A percentile compares a stretch with the other conserved stretches of the same genome.
These are phyloP conservation scores for Mucor sp. DNA, from an alignment of 371 early-diverging fungal species.

Conservation along the genomic window DNA sequence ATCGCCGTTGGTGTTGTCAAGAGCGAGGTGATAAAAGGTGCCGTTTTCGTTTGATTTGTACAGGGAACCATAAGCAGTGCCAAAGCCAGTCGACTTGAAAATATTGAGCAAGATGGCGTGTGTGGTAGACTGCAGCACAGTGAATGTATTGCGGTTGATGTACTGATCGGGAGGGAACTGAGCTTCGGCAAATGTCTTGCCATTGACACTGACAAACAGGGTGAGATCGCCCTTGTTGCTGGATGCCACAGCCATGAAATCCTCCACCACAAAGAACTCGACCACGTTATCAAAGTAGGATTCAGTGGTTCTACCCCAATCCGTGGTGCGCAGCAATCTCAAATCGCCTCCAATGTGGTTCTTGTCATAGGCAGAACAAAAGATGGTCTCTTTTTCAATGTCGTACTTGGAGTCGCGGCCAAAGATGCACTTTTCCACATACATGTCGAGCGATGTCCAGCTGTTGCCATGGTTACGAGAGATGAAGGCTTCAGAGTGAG, in stretches of 20 bases:
- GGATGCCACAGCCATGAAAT: conserved; percentile 74
- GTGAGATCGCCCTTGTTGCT: conserved; percentile 52
- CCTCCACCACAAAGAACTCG: conserved; percentile 66
- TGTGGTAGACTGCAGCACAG: conserved; percentile 77
- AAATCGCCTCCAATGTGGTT: conserved; percentile 56
- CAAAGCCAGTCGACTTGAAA: conserved; percentile 52
- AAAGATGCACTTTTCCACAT: conserved; percentile 88
- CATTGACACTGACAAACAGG: conserved; percentile 76
- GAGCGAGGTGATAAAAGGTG: conserved; percentile 69
- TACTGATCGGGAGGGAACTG: conserved; percentile 75
- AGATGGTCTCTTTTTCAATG: conserved; percentile 67
- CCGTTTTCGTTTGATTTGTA: conserved; percentile 87
- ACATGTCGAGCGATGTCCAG: conserved; percentile 80
- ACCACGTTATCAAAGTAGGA: conserved; percentile 54
- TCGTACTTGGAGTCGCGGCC: conserved; percentile 68
- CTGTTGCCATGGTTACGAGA: conserved; percentile 71
- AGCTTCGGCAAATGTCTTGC: conserved; percentile 68
- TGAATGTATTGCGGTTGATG: conserved; percentile 61
- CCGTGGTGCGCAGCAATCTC: conserved; percentile 57
- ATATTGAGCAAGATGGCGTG: conserved; percentile 77
- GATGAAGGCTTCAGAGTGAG: conserved; percentile 69
- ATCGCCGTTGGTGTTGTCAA: conserved; percentile 82
- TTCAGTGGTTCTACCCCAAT: conserved; percentile 37
- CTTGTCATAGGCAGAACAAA: conserved; percentile 69
- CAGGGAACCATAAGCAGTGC: conserved; percentile 76